Percentiles rank a stretch among this genome's conserved stretches.
These are phyloP conservation scores for Neospermospora avenae DNA, from an alignment of 2,329 filamentous ascomycete species.

Conservation along the genomic window DNA sequence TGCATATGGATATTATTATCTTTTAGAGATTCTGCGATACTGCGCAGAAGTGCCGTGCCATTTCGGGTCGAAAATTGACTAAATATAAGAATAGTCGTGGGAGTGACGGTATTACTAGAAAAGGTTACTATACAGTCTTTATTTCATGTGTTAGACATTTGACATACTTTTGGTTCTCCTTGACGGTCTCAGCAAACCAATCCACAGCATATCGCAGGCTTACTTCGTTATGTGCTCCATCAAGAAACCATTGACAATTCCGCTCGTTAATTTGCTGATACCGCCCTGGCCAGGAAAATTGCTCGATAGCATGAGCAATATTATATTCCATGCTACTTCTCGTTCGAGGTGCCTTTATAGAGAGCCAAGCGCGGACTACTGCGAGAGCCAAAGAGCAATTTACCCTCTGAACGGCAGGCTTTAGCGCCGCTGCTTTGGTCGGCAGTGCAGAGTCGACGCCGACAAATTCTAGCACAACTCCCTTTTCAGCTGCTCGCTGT, in stretches of 20 bases:
- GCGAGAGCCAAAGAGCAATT: constrained; percentile 51
- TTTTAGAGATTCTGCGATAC: constrained; percentile 13
- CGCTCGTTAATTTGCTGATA: constrained; percentile 60
- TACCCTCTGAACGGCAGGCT: constrained; percentile 46
- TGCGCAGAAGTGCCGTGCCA: constrained; percentile 6
- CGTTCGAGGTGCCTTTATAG: constrained; percentile 28
- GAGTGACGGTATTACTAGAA: neutral
- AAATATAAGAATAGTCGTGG: constrained; percentile 18
- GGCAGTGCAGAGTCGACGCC: constrained; percentile 22
- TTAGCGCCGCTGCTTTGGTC: constrained; percentile 34
- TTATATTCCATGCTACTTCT: constrained; percentile 55
- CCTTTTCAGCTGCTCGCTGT: constrained; percentile 47
- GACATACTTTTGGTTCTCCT: constrained; percentile 8
- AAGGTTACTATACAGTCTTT: neutral
- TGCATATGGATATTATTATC: constrained; percentile 12
- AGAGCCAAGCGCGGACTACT: constrained; percentile 44
- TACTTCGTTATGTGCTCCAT: constrained; percentile 50
- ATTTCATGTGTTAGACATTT: neutral
- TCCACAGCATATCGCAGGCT: constrained; percentile 75
- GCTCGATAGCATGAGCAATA: constrained; percentile 59
- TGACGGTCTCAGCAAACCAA: constrained; percentile 65
- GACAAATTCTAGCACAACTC: constrained; percentile 38
- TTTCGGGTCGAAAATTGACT: constrained; percentile 11
- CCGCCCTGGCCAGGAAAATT: constrained; percentile 73
- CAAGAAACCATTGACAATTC: constrained; percentile 28